Conservation (phyloP, 2,329 filamentous ascomycete species). For the Penicillium sp. region DNA sequence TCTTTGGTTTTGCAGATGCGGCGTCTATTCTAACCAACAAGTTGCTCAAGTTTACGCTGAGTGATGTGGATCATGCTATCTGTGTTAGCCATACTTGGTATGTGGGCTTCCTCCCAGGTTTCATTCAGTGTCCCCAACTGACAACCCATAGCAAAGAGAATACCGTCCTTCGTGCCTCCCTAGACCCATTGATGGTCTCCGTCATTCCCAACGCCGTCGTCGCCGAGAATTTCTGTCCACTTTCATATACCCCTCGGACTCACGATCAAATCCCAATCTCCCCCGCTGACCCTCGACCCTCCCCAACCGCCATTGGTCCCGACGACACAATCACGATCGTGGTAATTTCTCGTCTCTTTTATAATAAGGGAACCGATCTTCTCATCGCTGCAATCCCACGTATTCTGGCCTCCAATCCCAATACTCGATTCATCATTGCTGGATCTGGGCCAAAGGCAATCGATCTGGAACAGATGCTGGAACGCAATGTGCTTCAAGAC, state of each 20-base stretch:
- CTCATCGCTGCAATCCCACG: conserved; percentile 95
- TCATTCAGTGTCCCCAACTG: conserved; percentile 1
- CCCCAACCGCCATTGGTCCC: conserved; percentile 73
- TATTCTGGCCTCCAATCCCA: conserved; percentile 84
- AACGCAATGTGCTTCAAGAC: conserved; percentile 91
- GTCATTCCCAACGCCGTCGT: conserved; percentile 98
- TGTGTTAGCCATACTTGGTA: conserved; percentile 98
- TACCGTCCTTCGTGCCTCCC: conserved; percentile 88
- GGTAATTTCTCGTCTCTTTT: conserved; percentile 95
- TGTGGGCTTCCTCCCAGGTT: conserved; percentile 23
- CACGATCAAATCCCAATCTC: conserved; percentile 27
- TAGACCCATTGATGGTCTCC: conserved; percentile 96
- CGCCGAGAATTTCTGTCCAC: conserved; percentile 88
- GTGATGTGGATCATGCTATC: conserved; percentile 97
- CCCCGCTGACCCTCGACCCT: conserved; percentile 48
- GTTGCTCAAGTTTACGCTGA: conserved; percentile 90
- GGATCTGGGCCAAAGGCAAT: conserved; percentile 96
- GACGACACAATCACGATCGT: conserved; percentile 93
- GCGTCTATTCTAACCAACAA: conserved; percentile 97
- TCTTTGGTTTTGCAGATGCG: conserved; percentile 97
- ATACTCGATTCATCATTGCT: conserved; percentile 95
- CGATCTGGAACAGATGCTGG: conserved; percentile 96
- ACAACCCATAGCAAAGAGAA: conserved; percentile 79
- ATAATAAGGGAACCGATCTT: conserved; percentile 97
- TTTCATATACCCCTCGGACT: conserved; percentile 56